Evolutionary conservation across 352 stramenopile species (phyloP), one percentile per base, ranked within the genome.

Genomic region (Phytophthora sansomeana): DNA sequence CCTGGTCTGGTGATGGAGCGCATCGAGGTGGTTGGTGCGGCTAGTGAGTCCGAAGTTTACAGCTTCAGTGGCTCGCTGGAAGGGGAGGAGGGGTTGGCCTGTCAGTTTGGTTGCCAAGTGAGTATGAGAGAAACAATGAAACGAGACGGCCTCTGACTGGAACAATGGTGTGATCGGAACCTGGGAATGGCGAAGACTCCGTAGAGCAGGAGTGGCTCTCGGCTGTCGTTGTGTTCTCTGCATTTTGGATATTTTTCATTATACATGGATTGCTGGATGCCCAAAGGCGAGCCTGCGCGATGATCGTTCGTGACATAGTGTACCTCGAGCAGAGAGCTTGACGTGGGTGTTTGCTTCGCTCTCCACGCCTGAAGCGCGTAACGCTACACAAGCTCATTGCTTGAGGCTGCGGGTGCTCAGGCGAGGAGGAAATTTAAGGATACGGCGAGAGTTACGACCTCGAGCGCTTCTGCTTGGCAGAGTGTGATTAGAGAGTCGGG

Each of bases 221-320:
- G 47, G 54, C 39, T 64, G 53, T 77, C 65, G 59, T 77, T 72
- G 61, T 78, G 49, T 74, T 77, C 55, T 76, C 69, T 76, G 63
- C 69, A 74, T 76, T 76, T 80, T 74, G 48, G 63, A 67, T 70
- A 68, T 73, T 69, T 75, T 70, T 78, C 60, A 68, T 78, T 66
- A 58, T 74, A 69, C 67, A 71, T 80, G 58, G 47, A 76, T 71
- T 70, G 62, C 67, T 68, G 53, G 55, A 61, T 73, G 44, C 55
- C 62, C 49, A 51, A 60, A 66, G 49, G 28, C 35, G 64, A 74
- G 55, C 44, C 44, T 68, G 56, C 52, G 36, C 56, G 56, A 57
- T 68, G 42, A 55, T 61, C 29, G 43, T 61, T 62, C 36, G 54
- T 58, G 50, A 68, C 24, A 52, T 49, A 36, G 58, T 73, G 58